A percentile compares a stretch with the other conserved stretches of the same genome.
These are phyloP conservation scores for Aleurites moluccanus DNA, from an alignment of 441 rosid genomes.

Conservation along the genomic window DNA sequence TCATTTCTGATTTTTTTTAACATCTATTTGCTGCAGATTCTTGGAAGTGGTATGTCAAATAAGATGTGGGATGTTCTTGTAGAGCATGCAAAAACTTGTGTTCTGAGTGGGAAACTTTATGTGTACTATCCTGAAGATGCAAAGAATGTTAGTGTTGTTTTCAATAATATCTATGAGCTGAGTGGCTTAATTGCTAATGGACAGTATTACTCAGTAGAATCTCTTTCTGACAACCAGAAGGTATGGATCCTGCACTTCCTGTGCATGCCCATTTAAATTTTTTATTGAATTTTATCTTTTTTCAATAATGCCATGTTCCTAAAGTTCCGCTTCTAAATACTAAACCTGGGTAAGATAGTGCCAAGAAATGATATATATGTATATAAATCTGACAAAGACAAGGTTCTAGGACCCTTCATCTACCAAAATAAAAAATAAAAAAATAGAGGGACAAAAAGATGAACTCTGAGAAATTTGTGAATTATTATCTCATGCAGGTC, in stretches of 20 bases:
- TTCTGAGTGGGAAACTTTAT: constrained; percentile 67
- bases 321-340: not conserved
- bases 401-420: not conserved
- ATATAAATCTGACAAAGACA: not conserved
- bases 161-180: constrained; percentile 76
- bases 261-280: not conserved
- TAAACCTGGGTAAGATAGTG: not conserved
- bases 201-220: constrained; percentile 63
- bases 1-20: constrained; percentile 15
- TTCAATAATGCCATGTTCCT: not conserved
- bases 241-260: constrained; percentile 31
- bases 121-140: constrained; percentile 77
- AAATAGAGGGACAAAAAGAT: not conserved
- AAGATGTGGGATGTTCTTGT: constrained; percentile 92
- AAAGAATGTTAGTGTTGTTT: constrained; percentile 64
- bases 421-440: too few species aligned
- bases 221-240: constrained; percentile 90
- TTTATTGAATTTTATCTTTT: not conserved
- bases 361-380: not conserved
- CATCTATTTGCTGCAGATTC: constrained; percentile 50
- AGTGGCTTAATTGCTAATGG: constrained; percentile 75
- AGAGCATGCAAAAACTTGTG: constrained; percentile 90
- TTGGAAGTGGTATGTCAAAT: constrained; percentile 96
- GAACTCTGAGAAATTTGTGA: constrained; percentile 14
- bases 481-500: constrained; percentile 43